Conservation (phyloP, 371 early-diverging fungal genomes). For the Sporodiniella umbellata region DNA sequence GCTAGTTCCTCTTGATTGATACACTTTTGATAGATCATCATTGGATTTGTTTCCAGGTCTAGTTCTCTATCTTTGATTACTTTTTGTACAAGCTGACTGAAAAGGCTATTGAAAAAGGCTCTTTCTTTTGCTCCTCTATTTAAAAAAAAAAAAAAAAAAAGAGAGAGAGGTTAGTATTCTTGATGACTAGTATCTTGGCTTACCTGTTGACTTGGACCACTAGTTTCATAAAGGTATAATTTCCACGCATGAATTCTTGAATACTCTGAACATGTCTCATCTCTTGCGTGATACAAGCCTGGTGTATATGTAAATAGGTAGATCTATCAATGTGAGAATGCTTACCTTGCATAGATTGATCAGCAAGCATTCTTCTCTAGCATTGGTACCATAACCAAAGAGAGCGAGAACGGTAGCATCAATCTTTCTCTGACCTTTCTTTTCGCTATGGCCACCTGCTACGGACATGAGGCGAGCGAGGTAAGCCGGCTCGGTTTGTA, state of each 20-base stretch:
- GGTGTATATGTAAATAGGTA: background rate
- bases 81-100: conserved; percentile 74
- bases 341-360: conserved; percentile 88
- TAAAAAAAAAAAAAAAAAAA: conserved; percentile 3
- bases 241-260: conserved; percentile 90
- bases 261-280: conserved; percentile 77
- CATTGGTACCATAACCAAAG: conserved; percentile 95
- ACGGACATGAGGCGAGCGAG: conserved; percentile 86
- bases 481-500: conserved; percentile 96
- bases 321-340: background rate
- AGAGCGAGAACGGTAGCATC: conserved; percentile 89
- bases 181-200: conserved; percentile 26
- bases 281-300: conserved; percentile 86
- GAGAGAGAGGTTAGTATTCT: background rate
- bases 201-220: conserved; percentile 82
- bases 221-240: conserved; percentile 94
- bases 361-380: conserved; percentile 95
- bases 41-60: conserved; percentile 91
- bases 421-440: conserved; percentile 58
- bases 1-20: conserved; percentile 88
- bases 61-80: conserved; percentile 73
- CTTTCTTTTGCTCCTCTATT: conserved; percentile 92
- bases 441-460: conserved; percentile 57
- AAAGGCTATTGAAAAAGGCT: conserved; percentile 81
- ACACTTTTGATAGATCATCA: conserved; percentile 84